These are phyloP conservation scores for Meira miltonrushii DNA, from an alignment of 1,284 basidiomycete species.

Conservation along the genomic window DNA sequence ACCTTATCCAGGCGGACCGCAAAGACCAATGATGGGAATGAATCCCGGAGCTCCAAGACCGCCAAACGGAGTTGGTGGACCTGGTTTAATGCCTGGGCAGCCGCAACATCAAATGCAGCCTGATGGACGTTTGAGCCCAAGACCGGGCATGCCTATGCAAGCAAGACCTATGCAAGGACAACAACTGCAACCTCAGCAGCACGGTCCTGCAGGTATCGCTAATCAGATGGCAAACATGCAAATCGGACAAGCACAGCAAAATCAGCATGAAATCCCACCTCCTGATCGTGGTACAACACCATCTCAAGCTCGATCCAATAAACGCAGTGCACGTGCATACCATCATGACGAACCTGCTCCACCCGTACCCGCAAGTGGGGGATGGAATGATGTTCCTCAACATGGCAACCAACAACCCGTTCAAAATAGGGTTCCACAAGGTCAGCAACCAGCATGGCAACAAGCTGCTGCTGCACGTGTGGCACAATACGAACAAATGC, in stretches of 20 bases:
- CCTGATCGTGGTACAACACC: constrained; percentile 8
- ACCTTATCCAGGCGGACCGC: no score
- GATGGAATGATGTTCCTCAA: constrained; percentile 43
- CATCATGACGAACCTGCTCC: constrained; percentile 38
- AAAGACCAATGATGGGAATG: no score
- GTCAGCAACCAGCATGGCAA: constrained; percentile 41
- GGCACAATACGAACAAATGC: constrained; percentile 24
- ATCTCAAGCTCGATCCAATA: constrained; percentile 34
- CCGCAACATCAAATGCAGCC: constrained; percentile 5
- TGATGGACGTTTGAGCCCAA: constrained; percentile 3
- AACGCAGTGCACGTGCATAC: constrained; percentile 50
- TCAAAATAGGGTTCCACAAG: constrained; percentile 4
- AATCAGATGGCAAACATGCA: constrained; percentile 32
- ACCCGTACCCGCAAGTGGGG: constrained; percentile 16
- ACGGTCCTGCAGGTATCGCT: constrained; percentile 8
- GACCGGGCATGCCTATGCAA: constrained; percentile 10
- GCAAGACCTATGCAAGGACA: constrained; percentile 18
- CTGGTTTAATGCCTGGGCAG: constrained; percentile 3
- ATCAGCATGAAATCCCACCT: constrained; percentile 16
- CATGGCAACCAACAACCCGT: background rate
- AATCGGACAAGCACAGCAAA: constrained; percentile 16
- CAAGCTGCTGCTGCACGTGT: constrained; percentile 41
- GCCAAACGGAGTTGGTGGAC: background rate
- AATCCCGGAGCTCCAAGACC: no score
- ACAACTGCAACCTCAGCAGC: constrained; percentile 6